Evolutionary conservation across 2,329 filamentous ascomycete species (phyloP).

Genomic region (Thelonectria discophora): DNA sequence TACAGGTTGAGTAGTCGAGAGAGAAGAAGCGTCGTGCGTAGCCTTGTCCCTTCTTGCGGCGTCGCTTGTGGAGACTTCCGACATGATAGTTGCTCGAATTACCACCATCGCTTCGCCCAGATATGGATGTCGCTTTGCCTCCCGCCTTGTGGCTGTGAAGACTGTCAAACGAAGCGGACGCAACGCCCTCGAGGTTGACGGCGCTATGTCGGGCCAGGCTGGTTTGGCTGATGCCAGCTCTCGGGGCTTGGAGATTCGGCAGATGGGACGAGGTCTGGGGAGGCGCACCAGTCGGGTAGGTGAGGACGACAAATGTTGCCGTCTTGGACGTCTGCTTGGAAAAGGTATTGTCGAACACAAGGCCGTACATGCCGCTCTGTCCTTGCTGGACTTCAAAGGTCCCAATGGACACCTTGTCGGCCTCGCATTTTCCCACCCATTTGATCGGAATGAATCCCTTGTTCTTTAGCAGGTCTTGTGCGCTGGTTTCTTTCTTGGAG

Average conservation of each 20-base stretch:
- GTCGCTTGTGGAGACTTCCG: slow-evolving; percentile 86
- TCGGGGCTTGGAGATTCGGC: slow-evolving; percentile 61
- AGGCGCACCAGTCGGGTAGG: slow-evolving; percentile 84
- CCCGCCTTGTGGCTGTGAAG: slow-evolving; percentile 61
- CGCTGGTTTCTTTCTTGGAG: slow-evolving; percentile 67
- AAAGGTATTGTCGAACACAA: slow-evolving; percentile 99
- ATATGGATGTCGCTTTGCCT: slow-evolving; percentile 58
- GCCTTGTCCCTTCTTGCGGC: slow-evolving; percentile 92
- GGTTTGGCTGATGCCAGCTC: slow-evolving; percentile 55
- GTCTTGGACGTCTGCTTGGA: slow-evolving; percentile 95
- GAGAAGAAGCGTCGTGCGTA: slow-evolving; percentile 96
- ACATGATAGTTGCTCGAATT: slow-evolving; percentile 73
- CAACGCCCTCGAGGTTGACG: slow-evolving; percentile 54
- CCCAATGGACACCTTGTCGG: slow-evolving; percentile 92
- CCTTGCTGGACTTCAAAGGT: slow-evolving; percentile 79
- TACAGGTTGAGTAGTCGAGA: slow-evolving; percentile 91
- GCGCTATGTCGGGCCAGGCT: slow-evolving; percentile 61
- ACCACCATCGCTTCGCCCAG: slow-evolving; percentile 61
- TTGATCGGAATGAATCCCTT: slow-evolving; percentile 76
- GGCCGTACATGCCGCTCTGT: slow-evolving; percentile 90
- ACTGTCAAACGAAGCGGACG: slow-evolving; percentile 68
- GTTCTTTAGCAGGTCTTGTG: slow-evolving; percentile 69
- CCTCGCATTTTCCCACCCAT: slow-evolving; percentile 96
- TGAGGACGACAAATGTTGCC: slow-evolving; percentile 92
- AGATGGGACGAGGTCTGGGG: slow-evolving; percentile 79